Evolutionary conservation across 257 asterid genomes (phyloP).

Genomic region (Misopates orontium): DNA sequence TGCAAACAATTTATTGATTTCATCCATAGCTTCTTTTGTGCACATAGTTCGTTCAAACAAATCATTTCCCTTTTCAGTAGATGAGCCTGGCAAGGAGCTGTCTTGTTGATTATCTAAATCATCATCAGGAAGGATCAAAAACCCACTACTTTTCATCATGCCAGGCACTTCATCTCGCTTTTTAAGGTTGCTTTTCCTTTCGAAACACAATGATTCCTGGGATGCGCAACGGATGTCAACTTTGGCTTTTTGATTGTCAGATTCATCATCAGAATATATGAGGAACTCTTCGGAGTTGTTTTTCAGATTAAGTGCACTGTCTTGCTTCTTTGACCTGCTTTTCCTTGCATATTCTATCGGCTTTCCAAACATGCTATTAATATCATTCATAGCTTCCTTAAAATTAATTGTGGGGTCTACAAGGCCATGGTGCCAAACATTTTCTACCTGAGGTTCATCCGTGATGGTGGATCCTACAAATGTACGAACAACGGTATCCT

Average conservation of each 20-base stretch:
- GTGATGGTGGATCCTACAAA: constrained; percentile 93
- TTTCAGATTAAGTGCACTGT: constrained; percentile 36
- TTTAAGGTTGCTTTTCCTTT: constrained; percentile 14
- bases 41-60: constrained; percentile 76
- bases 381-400: constrained; percentile 97
- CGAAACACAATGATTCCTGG: constrained; percentile 26
- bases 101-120: constrained; percentile 42
- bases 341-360: constrained; percentile 82
- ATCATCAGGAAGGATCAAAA: constrained; percentile 74
- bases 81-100: constrained; percentile 43
- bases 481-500: constrained; percentile 73
- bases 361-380: constrained; percentile 89
- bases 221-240: constrained; percentile 20
- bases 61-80: constrained; percentile 42
- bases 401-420: constrained; percentile 85
- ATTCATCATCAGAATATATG: constrained; percentile 60
- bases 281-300: constrained; percentile 41
- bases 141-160: constrained; percentile 33
- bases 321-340: constrained; percentile 62
- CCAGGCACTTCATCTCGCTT: constrained; percentile 25
- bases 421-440: constrained; percentile 94
- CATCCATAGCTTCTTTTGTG: constrained; percentile 89
- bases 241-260: constrained; percentile 21
- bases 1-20: constrained; percentile 80
- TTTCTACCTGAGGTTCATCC: constrained; percentile 76